A percentile compares a stretch with the other conserved stretches of the same genome.
These are phyloP conservation scores for Erodium moschatum DNA, from an alignment of 441 rosid species.

Conservation along the genomic window DNA sequence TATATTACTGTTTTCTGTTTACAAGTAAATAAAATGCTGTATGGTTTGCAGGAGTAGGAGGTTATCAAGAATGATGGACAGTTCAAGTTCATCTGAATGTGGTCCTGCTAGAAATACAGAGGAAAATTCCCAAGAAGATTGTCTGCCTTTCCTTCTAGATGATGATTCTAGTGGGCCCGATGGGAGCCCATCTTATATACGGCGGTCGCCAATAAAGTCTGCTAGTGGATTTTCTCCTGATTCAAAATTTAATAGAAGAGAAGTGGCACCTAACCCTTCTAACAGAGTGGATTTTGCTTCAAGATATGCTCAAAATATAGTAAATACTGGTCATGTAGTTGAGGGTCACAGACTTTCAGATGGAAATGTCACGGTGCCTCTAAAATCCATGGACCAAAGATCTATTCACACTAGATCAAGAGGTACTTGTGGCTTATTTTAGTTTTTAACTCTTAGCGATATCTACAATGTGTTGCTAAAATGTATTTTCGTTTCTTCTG, in stretches of 20 bases:
- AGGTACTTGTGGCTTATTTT: slow-evolving; percentile 37
- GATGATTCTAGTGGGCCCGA: slow-evolving; percentile 71
- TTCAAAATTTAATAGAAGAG: slow-evolving; percentile 40
- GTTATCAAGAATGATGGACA: slow-evolving; percentile 33
- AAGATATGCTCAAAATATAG: slow-evolving; percentile 31
- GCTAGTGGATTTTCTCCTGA: slow-evolving; percentile 45
- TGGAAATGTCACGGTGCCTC: slow-evolving; percentile 38
- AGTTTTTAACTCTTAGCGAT: neutral
- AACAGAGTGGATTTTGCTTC: slow-evolving; percentile 35
- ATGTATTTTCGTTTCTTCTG: slow-evolving; percentile 11
- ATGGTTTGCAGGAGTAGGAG: slow-evolving; percentile 39
- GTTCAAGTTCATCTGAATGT: slow-evolving; percentile 42
- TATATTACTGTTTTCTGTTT: slow-evolving; percentile 17
- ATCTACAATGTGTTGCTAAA: slow-evolving; percentile 9
- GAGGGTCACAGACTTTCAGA: slow-evolving; percentile 31
- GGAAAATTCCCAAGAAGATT: slow-evolving; percentile 69
- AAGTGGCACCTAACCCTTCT: slow-evolving; percentile 32
- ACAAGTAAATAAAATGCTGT: slow-evolving; percentile 20
- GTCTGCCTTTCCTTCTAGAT: slow-evolving; percentile 73
- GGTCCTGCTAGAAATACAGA: slow-evolving; percentile 41
- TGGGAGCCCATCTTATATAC: slow-evolving; percentile 59
- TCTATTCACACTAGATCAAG: slow-evolving; percentile 29
- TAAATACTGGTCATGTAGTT: slow-evolving; percentile 34
- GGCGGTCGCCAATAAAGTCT: slow-evolving; percentile 37
- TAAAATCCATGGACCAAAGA: slow-evolving; percentile 41